phyloP scores from a whole-genome alignment of 495 filamentous ascomycete genomes.

The Penicillium waksmanii region DNA sequence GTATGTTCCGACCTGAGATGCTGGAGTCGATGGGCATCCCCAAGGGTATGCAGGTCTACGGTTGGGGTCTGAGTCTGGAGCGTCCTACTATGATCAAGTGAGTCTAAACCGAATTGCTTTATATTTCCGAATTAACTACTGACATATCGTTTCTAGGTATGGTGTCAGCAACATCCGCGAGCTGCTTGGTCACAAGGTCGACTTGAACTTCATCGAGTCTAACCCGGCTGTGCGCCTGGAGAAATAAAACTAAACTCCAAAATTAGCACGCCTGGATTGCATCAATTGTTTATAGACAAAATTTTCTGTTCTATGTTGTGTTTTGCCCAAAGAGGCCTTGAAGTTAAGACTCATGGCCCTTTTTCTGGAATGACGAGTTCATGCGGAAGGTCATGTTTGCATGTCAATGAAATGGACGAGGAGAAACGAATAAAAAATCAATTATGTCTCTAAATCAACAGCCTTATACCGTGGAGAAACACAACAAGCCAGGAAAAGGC shows the following conservation, averaged over 20 bases:
- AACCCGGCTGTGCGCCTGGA: slow-evolving; percentile 84
- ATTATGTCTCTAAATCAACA: background rate
- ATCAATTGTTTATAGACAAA: slow-evolving; percentile 29
- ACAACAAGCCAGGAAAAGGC: background rate
- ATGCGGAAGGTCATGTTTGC: slow-evolving; percentile 31
- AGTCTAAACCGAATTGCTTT: slow-evolving; percentile 23
- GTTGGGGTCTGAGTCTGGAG: slow-evolving; percentile 89
- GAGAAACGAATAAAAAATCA: slow-evolving; percentile 31
- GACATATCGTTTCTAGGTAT: slow-evolving; percentile 51
- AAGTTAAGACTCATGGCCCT: slow-evolving; percentile 1
- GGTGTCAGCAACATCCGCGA: slow-evolving; percentile 83
- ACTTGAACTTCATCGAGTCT: slow-evolving; percentile 77
- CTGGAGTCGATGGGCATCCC: slow-evolving; percentile 87
- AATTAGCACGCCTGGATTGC: slow-evolving; percentile 10
- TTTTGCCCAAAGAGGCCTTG: slow-evolving; percentile 23
- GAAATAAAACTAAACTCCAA: slow-evolving; percentile 38
- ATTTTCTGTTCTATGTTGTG: slow-evolving; percentile 24
- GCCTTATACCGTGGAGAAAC: background rate
- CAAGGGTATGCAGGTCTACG: slow-evolving; percentile 84
- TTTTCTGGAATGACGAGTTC: slow-evolving; percentile 29
- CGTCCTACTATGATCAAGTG: slow-evolving; percentile 97
- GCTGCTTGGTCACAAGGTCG: slow-evolving; percentile 82
- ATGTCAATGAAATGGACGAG: slow-evolving; percentile 31
- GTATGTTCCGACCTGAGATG: slow-evolving; percentile 99
- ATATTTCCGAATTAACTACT: no score